Evolutionary conservation across 2,329 filamentous ascomycete species (phyloP), one percentile per base, ranked within the genome.

Genomic region (Beauveria medogensis): DNA sequence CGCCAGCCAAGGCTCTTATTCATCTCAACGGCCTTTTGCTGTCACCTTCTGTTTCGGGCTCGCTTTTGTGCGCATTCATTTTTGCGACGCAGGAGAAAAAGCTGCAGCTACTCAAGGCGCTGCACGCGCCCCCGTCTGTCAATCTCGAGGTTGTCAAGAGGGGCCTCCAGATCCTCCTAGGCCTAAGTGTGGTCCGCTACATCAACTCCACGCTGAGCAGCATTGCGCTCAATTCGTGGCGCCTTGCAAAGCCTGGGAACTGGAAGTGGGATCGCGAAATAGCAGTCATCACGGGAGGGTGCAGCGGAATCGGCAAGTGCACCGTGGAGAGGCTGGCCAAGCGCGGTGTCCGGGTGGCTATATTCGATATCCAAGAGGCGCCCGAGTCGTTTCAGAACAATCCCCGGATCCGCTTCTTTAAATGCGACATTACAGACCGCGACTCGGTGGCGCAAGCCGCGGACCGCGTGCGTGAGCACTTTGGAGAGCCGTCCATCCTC

Each of bases 401-500:
- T 34, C 44, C 62, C 0, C 63, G 62, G 6, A 34, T 76, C 20
- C 64, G 61, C 40, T 74, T 68, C 63, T 77, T 73, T 65, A 65
- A 67, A 14, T 77, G 73, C 57, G 76, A 78, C 50, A 66, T 78
- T 0, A 76, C 73, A 4, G 75, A 75, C 2, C 68, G 76, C 18
- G 71, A 77, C 6, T 77, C 77, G 0, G 77, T 85, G 2, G 70
- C 74, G 20, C 69, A 72, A 2, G 77, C 73, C 0, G 79, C 79
- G 34, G 65, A 69, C 4, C 64, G 69, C 0, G 61, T 81, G 14
- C 71, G 73, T 3, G 64, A 69, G 9, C 69, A 74, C 3, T 73
- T 88, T 37, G 87, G 87, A 24, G 69, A 82, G 54, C 87, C 88
- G 0, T 88, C 87, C 0, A 77, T 91, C 60, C 77, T 91, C 2